A percentile compares a stretch with the other conserved stretches of the same genome.
phyloP scores from a whole-genome alignment of 2,329 filamentous ascomycete genomes.

The Pestalotiopsis fici region DNA sequence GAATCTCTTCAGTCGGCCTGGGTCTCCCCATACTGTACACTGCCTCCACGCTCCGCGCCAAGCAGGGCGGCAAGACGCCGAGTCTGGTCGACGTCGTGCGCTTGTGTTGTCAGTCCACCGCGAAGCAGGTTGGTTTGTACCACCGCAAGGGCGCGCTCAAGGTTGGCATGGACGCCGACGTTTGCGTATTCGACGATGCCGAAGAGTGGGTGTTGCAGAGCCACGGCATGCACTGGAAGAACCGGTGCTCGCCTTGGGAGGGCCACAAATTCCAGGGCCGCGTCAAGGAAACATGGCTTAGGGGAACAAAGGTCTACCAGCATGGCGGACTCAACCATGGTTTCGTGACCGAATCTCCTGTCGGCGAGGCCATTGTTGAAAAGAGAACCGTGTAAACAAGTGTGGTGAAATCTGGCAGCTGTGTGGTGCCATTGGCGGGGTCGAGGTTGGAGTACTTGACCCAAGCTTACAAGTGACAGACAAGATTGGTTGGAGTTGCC shows the following conservation, averaged over 20 bases:
- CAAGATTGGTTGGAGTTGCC: not conserved
- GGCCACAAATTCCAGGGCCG: conserved; percentile 76
- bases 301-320: conserved; percentile 74
- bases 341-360: conserved; percentile 49
- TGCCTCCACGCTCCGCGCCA: conserved; percentile 63
- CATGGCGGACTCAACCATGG: conserved; percentile 56
- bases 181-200: conserved; percentile 90
- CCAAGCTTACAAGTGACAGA: not conserved
- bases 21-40: conserved; percentile 91
- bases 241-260: conserved; percentile 90
- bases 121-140: conserved; percentile 81
- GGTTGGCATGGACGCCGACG: conserved; percentile 84
- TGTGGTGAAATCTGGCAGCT: not conserved
- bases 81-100: conserved; percentile 78
- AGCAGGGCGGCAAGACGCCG: conserved; percentile 42
- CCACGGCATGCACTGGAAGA: conserved; percentile 90
- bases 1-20: conserved; percentile 90
- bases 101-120: conserved; percentile 85
- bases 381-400: conserved; percentile 45
- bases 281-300: conserved; percentile 83
- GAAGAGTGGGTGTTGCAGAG: conserved; percentile 72
- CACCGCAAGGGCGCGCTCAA: conserved; percentile 79
- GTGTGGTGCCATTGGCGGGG: not conserved
- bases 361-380: conserved; percentile 61
- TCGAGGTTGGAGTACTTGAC: not conserved